Percentiles rank a stretch among this genome's conserved stretches.
Conservation (phyloP, 1,284 basidiomycete species). For the Inonotus hispidus region DNA sequence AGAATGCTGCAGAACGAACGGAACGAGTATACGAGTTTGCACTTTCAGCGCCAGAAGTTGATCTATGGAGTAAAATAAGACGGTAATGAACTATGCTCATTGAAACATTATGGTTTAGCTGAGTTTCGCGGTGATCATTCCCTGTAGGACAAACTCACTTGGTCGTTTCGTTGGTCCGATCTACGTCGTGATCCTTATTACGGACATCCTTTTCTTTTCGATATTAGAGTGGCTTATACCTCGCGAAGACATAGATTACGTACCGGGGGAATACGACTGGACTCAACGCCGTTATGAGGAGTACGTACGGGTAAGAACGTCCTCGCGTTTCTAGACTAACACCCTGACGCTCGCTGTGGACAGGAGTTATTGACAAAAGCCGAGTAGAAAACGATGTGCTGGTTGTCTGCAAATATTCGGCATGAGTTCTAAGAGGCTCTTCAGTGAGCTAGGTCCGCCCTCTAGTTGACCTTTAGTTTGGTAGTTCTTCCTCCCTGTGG, state of each 20-base stretch:
- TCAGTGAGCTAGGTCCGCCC: no score
- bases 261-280: conserved; percentile 39
- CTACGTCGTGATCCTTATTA: conserved; percentile 72
- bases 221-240: conserved; percentile 77
- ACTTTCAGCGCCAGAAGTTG: conserved; percentile 51
- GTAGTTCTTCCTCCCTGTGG: no score
- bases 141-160: conserved; percentile 56
- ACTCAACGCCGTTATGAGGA: conserved; percentile 31
- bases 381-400: no score
- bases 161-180: conserved; percentile 75
- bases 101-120: not conserved
- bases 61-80: conserved; percentile 65
- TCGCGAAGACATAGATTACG: conserved; percentile 62
- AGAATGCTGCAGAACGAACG: conserved; percentile 72
- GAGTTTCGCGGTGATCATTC: not conserved
- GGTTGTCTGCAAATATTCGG: no score
- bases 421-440: no score
- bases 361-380: no score
- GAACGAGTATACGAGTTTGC: conserved; percentile 79
- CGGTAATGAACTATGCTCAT: conserved; percentile 44
- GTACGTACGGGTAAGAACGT: conserved; percentile 21
- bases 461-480: no score
- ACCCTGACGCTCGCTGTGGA: no score
- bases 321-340: no score
- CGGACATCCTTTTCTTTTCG: conserved; percentile 75